These are phyloP conservation scores for Trichoderma reesei DNA, from an alignment of 495 filamentous ascomycete species.

Conservation along the genomic window DNA sequence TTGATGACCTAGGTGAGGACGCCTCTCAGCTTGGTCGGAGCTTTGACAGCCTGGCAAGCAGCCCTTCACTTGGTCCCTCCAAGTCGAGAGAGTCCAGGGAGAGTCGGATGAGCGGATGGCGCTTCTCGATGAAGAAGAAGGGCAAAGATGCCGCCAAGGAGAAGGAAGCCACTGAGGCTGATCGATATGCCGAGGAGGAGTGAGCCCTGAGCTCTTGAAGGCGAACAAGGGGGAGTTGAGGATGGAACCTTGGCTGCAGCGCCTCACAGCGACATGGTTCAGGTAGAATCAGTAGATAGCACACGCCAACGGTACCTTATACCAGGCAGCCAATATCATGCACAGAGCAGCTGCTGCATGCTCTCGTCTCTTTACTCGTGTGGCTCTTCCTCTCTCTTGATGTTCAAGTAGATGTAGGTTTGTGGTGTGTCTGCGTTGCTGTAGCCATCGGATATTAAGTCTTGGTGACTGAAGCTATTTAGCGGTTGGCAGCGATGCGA, in stretches of 20 bases:
- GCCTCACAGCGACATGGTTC: neutral
- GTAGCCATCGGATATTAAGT: no score
- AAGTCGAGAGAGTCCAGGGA: constrained; percentile 23
- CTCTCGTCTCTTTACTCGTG: neutral
- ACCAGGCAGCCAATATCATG: neutral
- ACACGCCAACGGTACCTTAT: no score
- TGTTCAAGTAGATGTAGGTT: no score
- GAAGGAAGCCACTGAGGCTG: constrained; percentile 38
- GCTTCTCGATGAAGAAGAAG: constrained; percentile 40
- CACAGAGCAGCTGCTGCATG: neutral
- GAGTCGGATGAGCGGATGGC: constrained; percentile 29
- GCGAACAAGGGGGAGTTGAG: neutral
- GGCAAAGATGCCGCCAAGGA: constrained; percentile 23
- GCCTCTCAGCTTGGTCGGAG: constrained; percentile 25
- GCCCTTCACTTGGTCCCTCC: constrained; percentile 28
- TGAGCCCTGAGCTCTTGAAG: neutral
- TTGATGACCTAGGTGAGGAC: constrained; percentile 33
- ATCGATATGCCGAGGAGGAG: constrained; percentile 19
- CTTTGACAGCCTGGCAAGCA: constrained; percentile 35
- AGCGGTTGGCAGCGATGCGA: no score
- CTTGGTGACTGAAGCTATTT: no score
- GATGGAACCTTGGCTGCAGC: no score
- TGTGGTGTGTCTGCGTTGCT: no score
- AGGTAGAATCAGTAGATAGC: neutral
- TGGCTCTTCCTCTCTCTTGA: no score